Evolutionary conservation across 441 rosid genomes (phyloP).

Genomic region (Heliophila coronopifolia): DNA sequence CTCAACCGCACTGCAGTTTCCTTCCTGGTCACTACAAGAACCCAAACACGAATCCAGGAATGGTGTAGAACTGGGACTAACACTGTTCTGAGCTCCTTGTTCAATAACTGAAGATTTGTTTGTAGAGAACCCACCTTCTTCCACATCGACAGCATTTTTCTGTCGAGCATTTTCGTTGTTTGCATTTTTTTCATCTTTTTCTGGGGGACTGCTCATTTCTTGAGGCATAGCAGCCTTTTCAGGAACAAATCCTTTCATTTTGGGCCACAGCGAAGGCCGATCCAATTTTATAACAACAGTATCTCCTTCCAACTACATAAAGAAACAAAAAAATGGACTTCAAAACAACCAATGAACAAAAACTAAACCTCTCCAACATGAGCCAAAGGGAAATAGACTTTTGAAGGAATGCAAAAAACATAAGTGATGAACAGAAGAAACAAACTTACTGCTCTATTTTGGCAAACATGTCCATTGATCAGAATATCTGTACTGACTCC

Average conservation of each 20-base stretch:
- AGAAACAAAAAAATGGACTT: conserved; percentile 11
- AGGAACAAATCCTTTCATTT: conserved; percentile 63
- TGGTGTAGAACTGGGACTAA: conserved; percentile 26
- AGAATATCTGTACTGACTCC: conserved; percentile 76
- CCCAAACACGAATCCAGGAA: conserved; percentile 23
- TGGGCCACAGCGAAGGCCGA: conserved; percentile 60
- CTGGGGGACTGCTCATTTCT: conserved; percentile 29
- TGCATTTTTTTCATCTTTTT: conserved; percentile 31
- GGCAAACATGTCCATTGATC: conserved; percentile 55
- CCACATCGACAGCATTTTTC: not conserved
- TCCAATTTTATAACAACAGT: conserved; percentile 59
- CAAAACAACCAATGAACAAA: not conserved
- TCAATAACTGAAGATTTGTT: conserved; percentile 18
- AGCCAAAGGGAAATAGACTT: not conserved
- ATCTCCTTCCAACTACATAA: conserved; percentile 74
- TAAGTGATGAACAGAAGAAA: not conserved
- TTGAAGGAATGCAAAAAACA: not conserved
- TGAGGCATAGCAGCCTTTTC: conserved; percentile 31
- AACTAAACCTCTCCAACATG: conserved; percentile 13
- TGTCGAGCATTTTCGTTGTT: conserved; percentile 22
- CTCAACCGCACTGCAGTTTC: conserved; percentile 37
- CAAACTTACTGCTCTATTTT: conserved; percentile 89
- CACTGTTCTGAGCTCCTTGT: conserved; percentile 24
- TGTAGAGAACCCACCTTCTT: conserved; percentile 11
- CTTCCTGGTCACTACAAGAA: conserved; percentile 29